phyloP scores from a whole-genome alignment of 805 yeast species.

The Pichia occidentalis region DNA sequence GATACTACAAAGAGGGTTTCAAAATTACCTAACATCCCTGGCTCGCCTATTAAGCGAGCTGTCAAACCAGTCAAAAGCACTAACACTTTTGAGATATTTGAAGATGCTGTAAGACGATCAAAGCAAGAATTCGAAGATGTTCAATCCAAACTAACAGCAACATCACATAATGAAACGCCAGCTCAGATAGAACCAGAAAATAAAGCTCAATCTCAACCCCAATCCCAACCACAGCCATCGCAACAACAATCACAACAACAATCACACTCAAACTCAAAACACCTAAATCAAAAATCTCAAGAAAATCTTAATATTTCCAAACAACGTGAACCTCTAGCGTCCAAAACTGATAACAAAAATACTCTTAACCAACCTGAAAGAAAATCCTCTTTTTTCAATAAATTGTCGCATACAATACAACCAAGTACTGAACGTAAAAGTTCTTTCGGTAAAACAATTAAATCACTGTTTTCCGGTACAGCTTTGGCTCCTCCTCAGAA shows the following conservation, averaged over 20 bases:
- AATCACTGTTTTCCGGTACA: conserved; percentile 34
- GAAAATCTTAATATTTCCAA: not conserved
- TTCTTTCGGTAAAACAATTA: conserved; percentile 39
- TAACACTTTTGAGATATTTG: conserved; percentile 22
- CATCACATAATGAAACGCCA: not conserved
- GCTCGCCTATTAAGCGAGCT: conserved; percentile 31
- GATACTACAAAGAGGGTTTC: conserved; percentile 39
- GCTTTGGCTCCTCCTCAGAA: conserved; percentile 19
- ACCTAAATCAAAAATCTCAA: too few species aligned
- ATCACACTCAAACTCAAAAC: too few species aligned
- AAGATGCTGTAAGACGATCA: conserved; percentile 18
- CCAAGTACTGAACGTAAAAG: conserved; percentile 16
- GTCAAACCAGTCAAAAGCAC: conserved; percentile 16
- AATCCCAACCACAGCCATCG: too few species aligned
- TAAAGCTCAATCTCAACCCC: conserved; percentile 5
- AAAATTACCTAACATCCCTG: conserved; percentile 43
- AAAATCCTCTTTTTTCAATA: conserved; percentile 36
- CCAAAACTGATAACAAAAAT: too few species aligned
- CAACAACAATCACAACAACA: not conserved
- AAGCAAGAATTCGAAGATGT: conserved; percentile 15
- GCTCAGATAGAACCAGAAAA: not conserved
- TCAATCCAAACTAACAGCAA: not conserved
- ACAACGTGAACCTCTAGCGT: too few species aligned
- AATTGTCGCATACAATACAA: conserved; percentile 30
- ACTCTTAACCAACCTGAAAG: too few species aligned